phyloP scores from a whole-genome alignment of 2,329 filamentous ascomycete species.

The Cercospora zeina region DNA sequence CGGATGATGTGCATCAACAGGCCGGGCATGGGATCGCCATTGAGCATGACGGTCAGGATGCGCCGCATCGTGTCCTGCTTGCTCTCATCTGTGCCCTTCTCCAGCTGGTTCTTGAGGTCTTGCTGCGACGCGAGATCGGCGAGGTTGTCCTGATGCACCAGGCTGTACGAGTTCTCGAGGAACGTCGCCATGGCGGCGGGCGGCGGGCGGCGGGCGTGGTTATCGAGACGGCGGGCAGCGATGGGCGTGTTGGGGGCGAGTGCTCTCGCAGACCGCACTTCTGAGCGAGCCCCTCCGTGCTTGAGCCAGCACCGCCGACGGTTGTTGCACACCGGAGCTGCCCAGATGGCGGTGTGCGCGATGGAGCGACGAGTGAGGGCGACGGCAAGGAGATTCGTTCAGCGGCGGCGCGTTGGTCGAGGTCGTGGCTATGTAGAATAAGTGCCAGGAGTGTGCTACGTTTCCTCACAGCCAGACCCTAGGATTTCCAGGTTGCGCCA shows the following conservation, averaged over 20 bases:
- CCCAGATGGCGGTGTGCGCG: background rate
- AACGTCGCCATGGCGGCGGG: conserved; percentile 79
- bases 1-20: conserved; percentile 99
- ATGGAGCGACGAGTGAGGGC: background rate
- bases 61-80: conserved; percentile 70
- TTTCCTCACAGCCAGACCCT: conserved; percentile 10
- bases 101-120: conserved; percentile 71
- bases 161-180: conserved; percentile 90
- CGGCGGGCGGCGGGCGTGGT: conserved; percentile 41
- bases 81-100: conserved; percentile 45
- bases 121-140: conserved; percentile 87
- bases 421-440: conserved; percentile 5
- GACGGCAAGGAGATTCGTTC: background rate
- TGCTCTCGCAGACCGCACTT: conserved; percentile 35
- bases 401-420: background rate
- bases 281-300: conserved; percentile 32
- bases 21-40: conserved; percentile 92
- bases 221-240: background rate
- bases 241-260: conserved; percentile 25
- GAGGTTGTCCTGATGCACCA: conserved; percentile 97
- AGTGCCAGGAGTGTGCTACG: conserved; percentile 11
- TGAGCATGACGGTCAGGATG: conserved; percentile 95
- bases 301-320: conserved; percentile 8
- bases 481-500: conserved; percentile 9
- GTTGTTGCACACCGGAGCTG: conserved; percentile 20